These are phyloP conservation scores for Leccinum variabile DNA, from an alignment of 1,284 basidiomycete species.

Conservation along the genomic window DNA sequence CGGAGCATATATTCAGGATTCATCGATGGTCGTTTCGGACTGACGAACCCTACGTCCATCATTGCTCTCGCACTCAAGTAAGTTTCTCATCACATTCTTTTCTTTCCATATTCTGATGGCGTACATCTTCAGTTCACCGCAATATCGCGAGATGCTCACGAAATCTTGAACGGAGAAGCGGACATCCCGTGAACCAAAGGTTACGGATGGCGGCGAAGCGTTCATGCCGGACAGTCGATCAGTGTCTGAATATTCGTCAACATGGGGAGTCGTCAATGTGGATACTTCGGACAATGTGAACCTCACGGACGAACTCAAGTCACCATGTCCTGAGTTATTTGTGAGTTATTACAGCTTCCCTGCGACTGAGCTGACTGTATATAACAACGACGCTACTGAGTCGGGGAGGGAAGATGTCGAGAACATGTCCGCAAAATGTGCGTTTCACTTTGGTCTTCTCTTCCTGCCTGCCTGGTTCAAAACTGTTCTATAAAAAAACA, in stretches of 20 bases:
- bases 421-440: slow-evolving; percentile 97
- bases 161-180: slow-evolving; percentile 74
- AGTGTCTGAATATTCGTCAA: slow-evolving; percentile 76
- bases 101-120: slow-evolving; percentile 4
- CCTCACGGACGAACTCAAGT: slow-evolving; percentile 72
- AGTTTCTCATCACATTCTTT: slow-evolving; percentile 23
- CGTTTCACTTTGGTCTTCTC: slow-evolving; percentile 26
- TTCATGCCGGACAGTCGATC: slow-evolving; percentile 88
- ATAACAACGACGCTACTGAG: slow-evolving; percentile 80
- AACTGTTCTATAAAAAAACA: slow-evolving; percentile 34
- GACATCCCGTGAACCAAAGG: slow-evolving; percentile 61
- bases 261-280: slow-evolving; percentile 85
- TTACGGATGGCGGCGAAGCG: slow-evolving; percentile 68
- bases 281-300: slow-evolving; percentile 63
- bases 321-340: slow-evolving; percentile 79
- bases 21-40: slow-evolving; percentile 92
- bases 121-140: slow-evolving; percentile 62
- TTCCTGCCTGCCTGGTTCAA: neutral
- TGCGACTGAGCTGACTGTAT: slow-evolving; percentile 2
- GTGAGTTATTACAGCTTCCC: slow-evolving; percentile 42
- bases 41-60: slow-evolving; percentile 95
- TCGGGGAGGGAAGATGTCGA: slow-evolving; percentile 90
- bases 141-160: slow-evolving; percentile 83
- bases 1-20: slow-evolving; percentile 93
- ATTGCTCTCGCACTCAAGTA: slow-evolving; percentile 94